phyloP scores from a whole-genome alignment of 345 rosid species.

The Carallia brachiata region DNA sequence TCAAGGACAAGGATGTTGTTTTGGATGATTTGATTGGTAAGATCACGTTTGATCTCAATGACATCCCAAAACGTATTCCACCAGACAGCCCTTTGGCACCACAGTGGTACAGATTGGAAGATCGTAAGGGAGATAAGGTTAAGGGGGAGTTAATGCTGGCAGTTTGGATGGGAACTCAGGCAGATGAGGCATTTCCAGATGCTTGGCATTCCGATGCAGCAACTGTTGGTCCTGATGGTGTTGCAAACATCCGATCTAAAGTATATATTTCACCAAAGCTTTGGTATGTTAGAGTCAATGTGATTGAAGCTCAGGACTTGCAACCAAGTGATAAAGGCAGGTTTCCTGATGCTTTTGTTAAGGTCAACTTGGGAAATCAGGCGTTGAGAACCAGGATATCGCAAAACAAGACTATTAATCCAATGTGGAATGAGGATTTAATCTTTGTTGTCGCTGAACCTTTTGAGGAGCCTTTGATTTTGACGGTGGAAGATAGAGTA shows the following conservation, averaged over 20 bases:
- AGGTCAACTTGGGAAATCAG: slow-evolving; percentile 24
- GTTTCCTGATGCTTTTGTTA: slow-evolving; percentile 29
- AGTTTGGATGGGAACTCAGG: slow-evolving; percentile 38
- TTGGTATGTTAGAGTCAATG: slow-evolving; percentile 35
- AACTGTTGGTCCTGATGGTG: slow-evolving; percentile 30
- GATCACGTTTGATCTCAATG: slow-evolving; percentile 27
- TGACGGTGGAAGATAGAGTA: slow-evolving; percentile 24
- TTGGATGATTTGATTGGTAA: slow-evolving; percentile 32
- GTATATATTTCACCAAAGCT: slow-evolving; percentile 34
- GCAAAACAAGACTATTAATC: slow-evolving; percentile 24
- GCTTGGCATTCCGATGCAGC: slow-evolving; percentile 41
- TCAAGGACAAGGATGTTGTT: slow-evolving; percentile 34
- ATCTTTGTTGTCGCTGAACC: slow-evolving; percentile 31
- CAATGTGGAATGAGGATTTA: slow-evolving; percentile 36
- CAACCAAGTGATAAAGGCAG: slow-evolving; percentile 26
- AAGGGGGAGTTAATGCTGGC: slow-evolving; percentile 36
- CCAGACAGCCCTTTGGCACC: slow-evolving; percentile 36
- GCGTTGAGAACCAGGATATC: slow-evolving; percentile 26
- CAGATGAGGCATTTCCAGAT: slow-evolving; percentile 32
- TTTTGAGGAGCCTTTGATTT: slow-evolving; percentile 34
- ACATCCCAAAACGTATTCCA: slow-evolving; percentile 31
- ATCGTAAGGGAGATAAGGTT: slow-evolving; percentile 23
- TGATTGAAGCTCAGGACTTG: slow-evolving; percentile 38
- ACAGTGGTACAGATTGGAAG: slow-evolving; percentile 35
- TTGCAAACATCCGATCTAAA: slow-evolving; percentile 28